Percentiles rank a stretch among this genome's conserved stretches.
Evolutionary conservation across 176 grass and related monocot species (phyloP).

Genomic region (Hordeum marinum): DNA sequence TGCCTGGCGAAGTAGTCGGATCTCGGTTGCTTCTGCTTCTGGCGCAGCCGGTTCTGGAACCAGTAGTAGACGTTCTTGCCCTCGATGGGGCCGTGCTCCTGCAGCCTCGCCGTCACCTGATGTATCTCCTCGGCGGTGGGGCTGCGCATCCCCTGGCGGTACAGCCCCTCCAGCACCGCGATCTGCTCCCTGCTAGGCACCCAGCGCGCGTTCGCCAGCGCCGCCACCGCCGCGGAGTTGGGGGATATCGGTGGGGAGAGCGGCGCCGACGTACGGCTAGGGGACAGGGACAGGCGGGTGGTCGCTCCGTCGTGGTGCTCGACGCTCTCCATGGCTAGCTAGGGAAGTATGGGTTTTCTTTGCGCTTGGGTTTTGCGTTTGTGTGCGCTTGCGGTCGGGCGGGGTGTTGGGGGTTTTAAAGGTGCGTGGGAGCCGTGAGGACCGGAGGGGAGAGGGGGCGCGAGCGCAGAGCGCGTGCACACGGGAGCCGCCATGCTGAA

Average conservation of each 20-base stretch:
- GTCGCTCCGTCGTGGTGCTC: not conserved
- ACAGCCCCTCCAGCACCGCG: slow-evolving; percentile 63
- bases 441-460: not conserved
- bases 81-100: slow-evolving; percentile 69
- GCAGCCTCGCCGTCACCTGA: slow-evolving; percentile 58
- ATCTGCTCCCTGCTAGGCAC: slow-evolving; percentile 86
- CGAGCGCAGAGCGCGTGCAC: not conserved
- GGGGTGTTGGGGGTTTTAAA: slow-evolving; percentile 33
- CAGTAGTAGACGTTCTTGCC: slow-evolving; percentile 97
- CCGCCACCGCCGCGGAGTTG: not conserved
- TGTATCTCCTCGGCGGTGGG: slow-evolving; percentile 79
- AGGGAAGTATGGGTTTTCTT: not conserved
- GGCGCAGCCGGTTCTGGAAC: slow-evolving; percentile 85
- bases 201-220: slow-evolving; percentile 48
- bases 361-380: not conserved
- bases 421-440: slow-evolving; percentile 23
- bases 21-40: slow-evolving; percentile 74
- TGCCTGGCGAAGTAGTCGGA: slow-evolving; percentile 69
- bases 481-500: not conserved
- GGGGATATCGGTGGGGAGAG: slow-evolving; percentile 24
- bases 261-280: slow-evolving; percentile 8
- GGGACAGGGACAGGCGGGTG: not conserved
- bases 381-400: not conserved
- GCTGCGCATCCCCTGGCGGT: slow-evolving; percentile 57
- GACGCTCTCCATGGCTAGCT: slow-evolving; percentile 26